phyloP scores from a whole-genome alignment of 1,284 basidiomycete species.

The Rhodotorula sp. region DNA sequence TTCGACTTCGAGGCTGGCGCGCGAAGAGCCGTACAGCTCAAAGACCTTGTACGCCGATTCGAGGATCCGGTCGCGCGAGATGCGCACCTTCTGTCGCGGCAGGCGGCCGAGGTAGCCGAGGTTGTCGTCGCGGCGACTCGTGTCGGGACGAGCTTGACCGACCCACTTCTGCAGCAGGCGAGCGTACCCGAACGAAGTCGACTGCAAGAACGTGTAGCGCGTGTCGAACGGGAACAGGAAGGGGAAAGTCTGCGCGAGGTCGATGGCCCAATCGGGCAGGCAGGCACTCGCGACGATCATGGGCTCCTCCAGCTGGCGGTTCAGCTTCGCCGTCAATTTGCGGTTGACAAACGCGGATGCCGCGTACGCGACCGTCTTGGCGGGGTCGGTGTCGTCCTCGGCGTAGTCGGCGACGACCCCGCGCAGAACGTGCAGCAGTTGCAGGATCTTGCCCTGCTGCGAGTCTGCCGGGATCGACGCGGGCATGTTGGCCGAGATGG shows the following conservation, averaged over 20 bases:
- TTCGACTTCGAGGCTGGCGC: slow-evolving; percentile 72
- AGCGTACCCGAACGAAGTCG: slow-evolving; percentile 94
- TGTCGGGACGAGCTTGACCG: slow-evolving; percentile 41
- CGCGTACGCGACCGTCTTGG: slow-evolving; percentile 47
- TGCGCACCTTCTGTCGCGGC: slow-evolving; percentile 93
- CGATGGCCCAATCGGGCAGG: slow-evolving; percentile 92
- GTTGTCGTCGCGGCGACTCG: slow-evolving; percentile 73
- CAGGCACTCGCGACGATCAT: slow-evolving; percentile 98
- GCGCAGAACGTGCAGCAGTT: slow-evolving; percentile 82
- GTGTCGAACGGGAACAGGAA: slow-evolving; percentile 99
- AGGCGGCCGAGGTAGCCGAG: slow-evolving; percentile 87
- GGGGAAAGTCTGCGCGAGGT: slow-evolving; percentile 89
- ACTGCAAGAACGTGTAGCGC: slow-evolving; percentile 93
- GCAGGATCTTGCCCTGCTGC: slow-evolving; percentile 84
- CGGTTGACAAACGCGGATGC: slow-evolving; percentile 93
- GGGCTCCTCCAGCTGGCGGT: slow-evolving; percentile 94
- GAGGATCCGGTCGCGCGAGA: slow-evolving; percentile 87
- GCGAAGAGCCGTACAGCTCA: slow-evolving; percentile 85
- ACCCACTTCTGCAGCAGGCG: slow-evolving; percentile 63
- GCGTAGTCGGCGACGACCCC: slow-evolving; percentile 64
- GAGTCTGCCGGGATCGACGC: slow-evolving; percentile 80
- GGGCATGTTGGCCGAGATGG: slow-evolving; percentile 49
- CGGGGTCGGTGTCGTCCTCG: slow-evolving; percentile 19
- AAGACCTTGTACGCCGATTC: slow-evolving; percentile 93
- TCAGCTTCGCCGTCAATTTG: slow-evolving; percentile 95